Base-by-base conservation (phyloP, 495 filamentous ascomycete species). In the Aspergillus panamensis region DNA sequence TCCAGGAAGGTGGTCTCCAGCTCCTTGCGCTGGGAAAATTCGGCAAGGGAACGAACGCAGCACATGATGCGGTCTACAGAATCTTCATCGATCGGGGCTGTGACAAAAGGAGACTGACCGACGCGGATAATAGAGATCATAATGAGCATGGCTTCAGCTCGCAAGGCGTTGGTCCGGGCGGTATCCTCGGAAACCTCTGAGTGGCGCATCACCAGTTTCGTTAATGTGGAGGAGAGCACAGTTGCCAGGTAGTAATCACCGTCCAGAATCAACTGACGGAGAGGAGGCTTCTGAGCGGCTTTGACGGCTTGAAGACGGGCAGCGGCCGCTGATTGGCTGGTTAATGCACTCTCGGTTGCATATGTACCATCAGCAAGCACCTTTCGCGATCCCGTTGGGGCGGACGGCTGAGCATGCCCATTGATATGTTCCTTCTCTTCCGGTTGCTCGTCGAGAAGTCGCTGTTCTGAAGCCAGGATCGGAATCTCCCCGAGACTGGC, bases 71-170 rank as follows among this genome's bases (percentile, higher is more conserved):
- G 84, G 74, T 99, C 95, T 9, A 97, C 84, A 0, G 93, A 96
- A 66, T 99, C 95, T 69, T 99, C 95, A 64, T 99, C 95, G 58
- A 99, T 97, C 3, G 91, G 90, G 7, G 90, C 88, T 75, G 97
- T 97, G 66, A 96, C 95, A 57, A 99, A 99, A 63, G 94, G 90
- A 8, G 92, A 96, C 73, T 99, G 95, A 12, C 95, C 95, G 57
- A 96, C 95, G 59, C 95, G 91, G 61, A 97, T 89, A 65, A 99
- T 94, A 17, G 92, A 96, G 62, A 97, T 96, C 92, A 98, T 96
- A 69, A 97, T 97, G 43, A 97, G 81, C 95, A 97, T 99, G 30
- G 95, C 95, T 74, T 99, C 95, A 3, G 94, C 94, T 21, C 90
- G 87, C 4, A 99, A 82, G 33, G 93, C 92, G 66, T 97, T 97